Conservation (phyloP, 805 yeast genomes). For the Hermanozyma aechmeae region DNA sequence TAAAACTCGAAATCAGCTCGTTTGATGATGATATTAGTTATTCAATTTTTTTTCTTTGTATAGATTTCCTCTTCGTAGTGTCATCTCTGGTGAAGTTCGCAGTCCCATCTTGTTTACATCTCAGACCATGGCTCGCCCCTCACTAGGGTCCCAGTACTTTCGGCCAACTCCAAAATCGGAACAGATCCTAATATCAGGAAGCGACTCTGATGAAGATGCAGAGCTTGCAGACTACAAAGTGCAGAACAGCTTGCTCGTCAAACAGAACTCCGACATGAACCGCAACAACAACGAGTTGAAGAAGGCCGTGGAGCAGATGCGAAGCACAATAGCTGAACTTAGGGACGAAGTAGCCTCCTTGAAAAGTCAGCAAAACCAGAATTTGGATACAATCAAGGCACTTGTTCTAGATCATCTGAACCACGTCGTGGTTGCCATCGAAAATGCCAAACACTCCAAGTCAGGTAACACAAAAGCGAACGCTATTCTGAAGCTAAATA, state of each 20-base stretch:
- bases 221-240: constrained; percentile 18
- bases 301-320: too few relatives aligned
- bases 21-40: too few relatives aligned
- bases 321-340: constrained; percentile 39
- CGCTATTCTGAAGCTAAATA: too few relatives aligned
- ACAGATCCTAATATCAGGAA: not conserved
- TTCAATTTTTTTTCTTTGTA: too few relatives aligned
- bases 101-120: constrained; percentile 2
- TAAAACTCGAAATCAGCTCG: too few relatives aligned
- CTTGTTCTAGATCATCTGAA: constrained; percentile 28
- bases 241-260: constrained; percentile 56
- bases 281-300: constrained; percentile 46
- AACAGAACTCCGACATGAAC: constrained; percentile 45
- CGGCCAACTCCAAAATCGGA: constrained; percentile 3
- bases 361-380: constrained; percentile 10
- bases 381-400: constrained; percentile 11
- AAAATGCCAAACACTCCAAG: not conserved
- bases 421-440: constrained; percentile 22
- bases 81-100: too few relatives aligned
- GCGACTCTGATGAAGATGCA: too few relatives aligned
- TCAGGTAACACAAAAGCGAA: not conserved
- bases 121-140: constrained; percentile 8
- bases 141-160: constrained; percentile 7
- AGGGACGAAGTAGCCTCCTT: constrained; percentile 20
- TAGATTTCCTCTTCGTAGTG: too few relatives aligned